phyloP scores from a whole-genome alignment of 257 asterid species.

The Lycium ferocissimum region DNA sequence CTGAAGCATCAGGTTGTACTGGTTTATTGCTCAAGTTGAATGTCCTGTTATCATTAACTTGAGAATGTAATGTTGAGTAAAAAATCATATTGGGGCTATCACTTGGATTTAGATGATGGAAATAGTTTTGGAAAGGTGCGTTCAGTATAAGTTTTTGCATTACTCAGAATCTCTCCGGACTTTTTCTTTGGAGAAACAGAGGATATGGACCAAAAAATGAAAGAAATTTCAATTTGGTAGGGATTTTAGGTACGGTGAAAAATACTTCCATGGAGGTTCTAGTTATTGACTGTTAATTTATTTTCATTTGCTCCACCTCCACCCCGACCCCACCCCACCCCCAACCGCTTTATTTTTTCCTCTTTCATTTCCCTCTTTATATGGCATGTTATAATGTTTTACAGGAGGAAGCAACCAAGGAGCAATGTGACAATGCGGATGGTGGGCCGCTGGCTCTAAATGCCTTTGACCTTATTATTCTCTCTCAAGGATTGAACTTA shows the following conservation, averaged over 20 bases:
- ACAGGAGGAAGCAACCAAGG: conserved; percentile 67
- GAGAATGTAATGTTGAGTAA: neutral
- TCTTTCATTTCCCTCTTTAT: conserved; percentile 13
- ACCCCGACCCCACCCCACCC: no score
- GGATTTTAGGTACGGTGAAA: neutral
- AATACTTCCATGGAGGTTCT: neutral
- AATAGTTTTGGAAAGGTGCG: neutral
- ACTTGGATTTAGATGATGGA: conserved; percentile 13
- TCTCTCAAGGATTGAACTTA: conserved; percentile 94
- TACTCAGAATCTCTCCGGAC: neutral
- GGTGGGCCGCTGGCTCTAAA: conserved; percentile 84
- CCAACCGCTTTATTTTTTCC: no score
- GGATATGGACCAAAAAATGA: neutral
- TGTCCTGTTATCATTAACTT: neutral
- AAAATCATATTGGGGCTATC: neutral
- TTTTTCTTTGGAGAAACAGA: neutral
- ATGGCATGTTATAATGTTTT: conserved; percentile 36
- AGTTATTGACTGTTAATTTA: neutral
- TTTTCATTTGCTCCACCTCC: conserved; percentile 8
- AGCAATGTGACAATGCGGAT: conserved; percentile 67
- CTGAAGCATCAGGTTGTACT: neutral
- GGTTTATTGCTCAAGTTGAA: conserved; percentile 23
- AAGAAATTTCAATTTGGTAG: conserved; percentile 7
- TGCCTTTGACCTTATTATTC: conserved; percentile 94
- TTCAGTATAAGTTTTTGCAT: conserved; percentile 1